phyloP scores from a whole-genome alignment of 306 rosid genomes.

The Gleditsia sinensis region DNA sequence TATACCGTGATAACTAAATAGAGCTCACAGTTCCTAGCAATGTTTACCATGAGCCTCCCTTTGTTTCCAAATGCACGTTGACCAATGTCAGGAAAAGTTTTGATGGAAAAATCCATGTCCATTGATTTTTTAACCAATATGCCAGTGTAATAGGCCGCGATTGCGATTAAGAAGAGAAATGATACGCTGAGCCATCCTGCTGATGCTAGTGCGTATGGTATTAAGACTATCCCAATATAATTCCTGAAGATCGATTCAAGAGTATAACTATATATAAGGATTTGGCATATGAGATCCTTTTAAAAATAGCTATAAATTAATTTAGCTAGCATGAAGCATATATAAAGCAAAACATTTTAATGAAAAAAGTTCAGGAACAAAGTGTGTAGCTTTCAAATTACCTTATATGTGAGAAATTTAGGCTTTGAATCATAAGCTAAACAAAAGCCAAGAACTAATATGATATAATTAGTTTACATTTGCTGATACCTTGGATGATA shows the following conservation, averaged over 20 bases:
- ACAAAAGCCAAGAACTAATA: no score
- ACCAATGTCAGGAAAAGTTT: constrained; percentile 76
- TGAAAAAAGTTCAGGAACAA: no score
- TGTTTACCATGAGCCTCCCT: constrained; percentile 61
- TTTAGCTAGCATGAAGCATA: no score
- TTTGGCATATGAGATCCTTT: no score
- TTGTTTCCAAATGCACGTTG: constrained; percentile 69
- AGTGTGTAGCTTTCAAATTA: no score
- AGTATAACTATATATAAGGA: no score
- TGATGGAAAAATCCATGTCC: constrained; percentile 66
- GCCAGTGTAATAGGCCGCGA: constrained; percentile 65
- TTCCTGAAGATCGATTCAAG: constrained; percentile 68
- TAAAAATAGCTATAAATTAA: no score
- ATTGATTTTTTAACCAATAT: constrained; percentile 73
- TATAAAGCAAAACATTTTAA: no score
- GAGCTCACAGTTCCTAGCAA: constrained; percentile 68
- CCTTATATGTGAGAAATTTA: no score
- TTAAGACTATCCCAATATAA: constrained; percentile 76
- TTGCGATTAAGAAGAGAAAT: constrained; percentile 57
- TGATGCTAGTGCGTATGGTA: constrained; percentile 75
- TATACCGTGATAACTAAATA: constrained; percentile 76
- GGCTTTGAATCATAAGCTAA: no score
- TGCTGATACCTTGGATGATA: no score
- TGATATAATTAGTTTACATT: no score
- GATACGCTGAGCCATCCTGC: constrained; percentile 88